These are phyloP conservation scores for Tetrapisispora nanseiensis DNA, from an alignment of 805 yeast species.

Conservation along the genomic window DNA sequence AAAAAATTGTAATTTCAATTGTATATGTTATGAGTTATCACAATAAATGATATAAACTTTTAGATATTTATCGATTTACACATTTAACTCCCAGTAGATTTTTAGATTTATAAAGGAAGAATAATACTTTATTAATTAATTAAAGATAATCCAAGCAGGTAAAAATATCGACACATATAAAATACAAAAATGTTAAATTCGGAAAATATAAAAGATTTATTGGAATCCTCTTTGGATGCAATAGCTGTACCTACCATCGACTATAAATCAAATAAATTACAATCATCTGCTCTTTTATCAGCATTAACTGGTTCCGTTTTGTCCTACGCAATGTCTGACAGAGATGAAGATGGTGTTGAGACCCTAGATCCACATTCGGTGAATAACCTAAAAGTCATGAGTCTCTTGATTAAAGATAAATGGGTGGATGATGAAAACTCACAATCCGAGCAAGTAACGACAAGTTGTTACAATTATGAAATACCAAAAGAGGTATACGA, in stretches of 20 bases:
- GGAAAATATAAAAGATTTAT: slow-evolving; percentile 14
- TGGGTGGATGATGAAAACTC: slow-evolving; percentile 25
- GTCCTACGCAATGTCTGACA: slow-evolving; percentile 15
- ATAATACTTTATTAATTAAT: too few relatives aligned
- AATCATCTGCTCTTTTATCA: slow-evolving; percentile 21
- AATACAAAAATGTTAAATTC: slow-evolving; percentile 21
- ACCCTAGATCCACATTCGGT: slow-evolving; percentile 8
- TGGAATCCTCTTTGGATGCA: slow-evolving; percentile 14
- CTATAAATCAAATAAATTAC: slow-evolving; percentile 13
- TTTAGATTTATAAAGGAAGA: too few relatives aligned
- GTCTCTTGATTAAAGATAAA: slow-evolving; percentile 25
- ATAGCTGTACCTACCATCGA: slow-evolving; percentile 11
- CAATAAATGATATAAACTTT: too few relatives aligned
- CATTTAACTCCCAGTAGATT: too few relatives aligned
- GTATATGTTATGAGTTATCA: too few relatives aligned
- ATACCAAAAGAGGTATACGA: slow-evolving; percentile 1
- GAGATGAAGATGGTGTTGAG: not conserved
- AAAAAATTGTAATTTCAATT: too few relatives aligned
- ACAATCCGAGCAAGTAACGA: slow-evolving; percentile 6
- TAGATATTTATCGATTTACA: too few relatives aligned
- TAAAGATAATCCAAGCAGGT: too few relatives aligned
- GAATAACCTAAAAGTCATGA: slow-evolving; percentile 27
- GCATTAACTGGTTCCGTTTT: slow-evolving; percentile 24
- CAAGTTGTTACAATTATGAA: slow-evolving; percentile 11
- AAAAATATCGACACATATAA: too few relatives aligned